Evolutionary conservation across 2,329 filamentous ascomycete species (phyloP), one percentile per base, ranked within the genome.

Genomic region (Rosellinia necatrix): DNA sequence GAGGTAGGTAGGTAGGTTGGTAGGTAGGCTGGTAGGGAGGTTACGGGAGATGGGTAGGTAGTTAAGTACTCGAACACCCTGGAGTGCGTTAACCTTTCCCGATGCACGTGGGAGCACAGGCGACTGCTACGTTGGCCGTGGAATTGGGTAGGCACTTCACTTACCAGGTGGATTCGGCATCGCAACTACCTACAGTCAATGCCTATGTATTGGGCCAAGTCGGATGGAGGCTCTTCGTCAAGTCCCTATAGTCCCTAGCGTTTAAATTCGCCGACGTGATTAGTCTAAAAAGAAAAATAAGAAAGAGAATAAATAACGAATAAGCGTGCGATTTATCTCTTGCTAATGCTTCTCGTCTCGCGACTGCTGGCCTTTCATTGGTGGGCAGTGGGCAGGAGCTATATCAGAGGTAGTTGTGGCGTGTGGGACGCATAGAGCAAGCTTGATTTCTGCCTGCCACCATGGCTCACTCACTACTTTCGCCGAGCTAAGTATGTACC

Each of bases 21-120:
- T n/a, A n/a, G n/a, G n/a, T n/a, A n/a, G n/a, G n/a, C n/a, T n/a
- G n/a, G n/a, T n/a, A n/a, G n/a, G n/a, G n/a, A n/a, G n/a, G n/a
- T n/a, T n/a, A n/a, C n/a, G n/a, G n/a, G n/a, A n/a, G n/a, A n/a
- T n/a, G n/a, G n/a, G n/a, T n/a, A n/a, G n/a, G n/a, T n/a, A n/a
- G n/a, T n/a, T n/a, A n/a, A n/a, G n/a, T n/a, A n/a, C n/a, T n/a
- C n/a, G n/a, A n/a, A n/a, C n/a, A n/a, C n/a, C n/a, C n/a, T n/a
- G n/a, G n/a, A n/a, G n/a, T n/a, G n/a, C 41, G 27, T 60, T 55
- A 54, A 38, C 25, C 38, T 30, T 51, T 42, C 47, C 29, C 24
- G 29, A 41, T 48, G 51, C 55, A 60, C 51, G 51, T 58, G 55
- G 58, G 49, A 34, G 41, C 24, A 38, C 49, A 43, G 27, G 55